These are phyloP conservation scores for Septoria linicola DNA, from an alignment of 2,329 filamentous ascomycete genomes.

Conservation along the genomic window DNA sequence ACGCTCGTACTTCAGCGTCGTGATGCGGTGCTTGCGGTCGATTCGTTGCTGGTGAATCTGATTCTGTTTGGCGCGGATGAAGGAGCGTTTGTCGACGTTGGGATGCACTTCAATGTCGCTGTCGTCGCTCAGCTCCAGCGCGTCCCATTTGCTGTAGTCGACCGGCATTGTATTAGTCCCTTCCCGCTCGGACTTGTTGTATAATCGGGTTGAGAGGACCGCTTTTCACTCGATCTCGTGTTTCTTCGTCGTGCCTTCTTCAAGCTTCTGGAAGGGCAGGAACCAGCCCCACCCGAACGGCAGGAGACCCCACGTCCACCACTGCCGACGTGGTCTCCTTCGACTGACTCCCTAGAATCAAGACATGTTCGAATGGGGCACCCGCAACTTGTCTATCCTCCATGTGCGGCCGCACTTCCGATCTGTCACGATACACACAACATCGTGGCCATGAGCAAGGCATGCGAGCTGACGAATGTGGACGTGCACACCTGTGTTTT, in stretches of 20 bases:
- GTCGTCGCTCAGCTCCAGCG: conserved; percentile 94
- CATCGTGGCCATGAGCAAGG: no score
- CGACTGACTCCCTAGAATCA: no score
- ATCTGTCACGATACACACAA: no score
- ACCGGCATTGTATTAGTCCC: conserved; percentile 50
- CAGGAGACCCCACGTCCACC: background rate
- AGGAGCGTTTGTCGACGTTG: conserved; percentile 97
- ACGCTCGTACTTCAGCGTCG: conserved; percentile 87
- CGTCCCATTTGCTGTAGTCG: conserved; percentile 77
- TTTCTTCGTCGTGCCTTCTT: background rate
- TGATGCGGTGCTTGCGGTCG: conserved; percentile 83
- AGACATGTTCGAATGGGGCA: no score
- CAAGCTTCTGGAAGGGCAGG: conserved; percentile 5
- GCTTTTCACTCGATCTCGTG: no score
- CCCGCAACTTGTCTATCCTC: no score
- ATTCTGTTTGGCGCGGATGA: conserved; percentile 96
- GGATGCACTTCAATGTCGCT: conserved; percentile 98
- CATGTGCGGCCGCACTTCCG: no score
- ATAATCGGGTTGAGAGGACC: no score
- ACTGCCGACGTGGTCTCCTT: background rate
- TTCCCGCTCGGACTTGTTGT: background rate
- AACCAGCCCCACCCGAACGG: background rate
- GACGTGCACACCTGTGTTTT: no score
- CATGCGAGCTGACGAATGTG: no score
- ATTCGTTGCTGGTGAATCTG: conserved; percentile 92